Conservation (phyloP, 306 rosid species). For the Notholithocarpus densiflorus region DNA sequence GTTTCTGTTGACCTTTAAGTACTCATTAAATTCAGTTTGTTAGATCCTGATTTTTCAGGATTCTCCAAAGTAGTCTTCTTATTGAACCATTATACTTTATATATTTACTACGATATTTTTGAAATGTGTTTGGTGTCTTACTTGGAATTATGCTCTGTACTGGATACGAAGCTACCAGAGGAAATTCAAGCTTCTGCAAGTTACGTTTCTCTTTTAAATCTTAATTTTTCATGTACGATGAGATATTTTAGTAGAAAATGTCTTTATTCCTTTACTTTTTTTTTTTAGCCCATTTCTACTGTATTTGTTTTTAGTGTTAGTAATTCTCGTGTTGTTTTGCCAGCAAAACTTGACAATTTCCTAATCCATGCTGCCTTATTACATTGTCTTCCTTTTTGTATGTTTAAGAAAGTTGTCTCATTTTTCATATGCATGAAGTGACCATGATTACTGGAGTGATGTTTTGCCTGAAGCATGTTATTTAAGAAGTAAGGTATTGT, state of each 20-base stretch:
- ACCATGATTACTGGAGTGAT: neutral
- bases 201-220: conserved; percentile 20
- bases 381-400: neutral
- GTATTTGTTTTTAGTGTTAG: no score
- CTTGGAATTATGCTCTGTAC: conserved; percentile 93
- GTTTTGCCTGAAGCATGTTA: neutral
- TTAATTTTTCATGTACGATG: neutral
- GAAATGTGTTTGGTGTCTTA: conserved; percentile 23
- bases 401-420: neutral
- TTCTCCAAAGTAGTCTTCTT: neutral
- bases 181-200: conserved; percentile 87
- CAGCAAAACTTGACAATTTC: no score
- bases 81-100: neutral
- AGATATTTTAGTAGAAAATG: no score
- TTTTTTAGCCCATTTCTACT: no score
- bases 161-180: conserved; percentile 96
- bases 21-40: no score
- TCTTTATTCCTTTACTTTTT: no score
- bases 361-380: no score
- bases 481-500: neutral
- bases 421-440: neutral
- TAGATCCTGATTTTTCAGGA: no score
- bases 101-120: neutral
- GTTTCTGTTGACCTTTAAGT: no score
- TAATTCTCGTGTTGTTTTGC: no score